Conservation (phyloP, 768 basidiomycete genomes). For the Lyophyllum decastes region DNA sequence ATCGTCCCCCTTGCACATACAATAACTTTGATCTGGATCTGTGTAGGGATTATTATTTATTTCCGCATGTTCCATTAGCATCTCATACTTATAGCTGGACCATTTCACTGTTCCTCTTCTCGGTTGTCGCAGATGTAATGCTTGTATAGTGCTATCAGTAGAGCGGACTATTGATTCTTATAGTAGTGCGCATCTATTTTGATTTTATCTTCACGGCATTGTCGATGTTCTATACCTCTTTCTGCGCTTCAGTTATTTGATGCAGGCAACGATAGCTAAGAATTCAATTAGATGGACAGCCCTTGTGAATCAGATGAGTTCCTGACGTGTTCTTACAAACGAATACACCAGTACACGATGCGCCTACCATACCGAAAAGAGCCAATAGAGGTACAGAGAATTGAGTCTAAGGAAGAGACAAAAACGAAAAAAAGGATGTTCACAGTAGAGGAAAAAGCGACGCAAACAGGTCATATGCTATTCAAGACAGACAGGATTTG, state of each 20-base stretch:
- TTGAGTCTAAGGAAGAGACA: constrained; percentile 5
- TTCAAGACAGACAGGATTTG: constrained; percentile 38
- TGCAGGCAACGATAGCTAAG: too few species aligned
- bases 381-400: constrained; percentile 11
- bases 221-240: too few species aligned
- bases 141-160: constrained; percentile 12
- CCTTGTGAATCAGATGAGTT: background rate
- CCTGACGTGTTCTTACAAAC: background rate
- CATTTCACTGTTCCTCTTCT: constrained; percentile 3
- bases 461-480: constrained; percentile 22
- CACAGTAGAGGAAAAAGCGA: constrained; percentile 9
- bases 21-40: constrained; percentile 1
- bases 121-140: constrained; percentile 4
- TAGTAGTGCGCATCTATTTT: background rate
- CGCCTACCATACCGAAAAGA: background rate
- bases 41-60: constrained; percentile 6
- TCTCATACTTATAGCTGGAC: constrained; percentile 13
- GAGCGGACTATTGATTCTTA: constrained; percentile 1
- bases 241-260: too few species aligned
- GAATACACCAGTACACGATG: constrained; percentile 2
- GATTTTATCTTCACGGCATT: background rate
- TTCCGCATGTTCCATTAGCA: background rate
- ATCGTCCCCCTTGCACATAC: background rate
- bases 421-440: background rate
- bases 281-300: too few species aligned